A percentile compares a stretch with the other conserved stretches of the same genome.
Evolutionary conservation across 257 asterid species (phyloP).

Genomic region (Sherardia arvensis): DNA sequence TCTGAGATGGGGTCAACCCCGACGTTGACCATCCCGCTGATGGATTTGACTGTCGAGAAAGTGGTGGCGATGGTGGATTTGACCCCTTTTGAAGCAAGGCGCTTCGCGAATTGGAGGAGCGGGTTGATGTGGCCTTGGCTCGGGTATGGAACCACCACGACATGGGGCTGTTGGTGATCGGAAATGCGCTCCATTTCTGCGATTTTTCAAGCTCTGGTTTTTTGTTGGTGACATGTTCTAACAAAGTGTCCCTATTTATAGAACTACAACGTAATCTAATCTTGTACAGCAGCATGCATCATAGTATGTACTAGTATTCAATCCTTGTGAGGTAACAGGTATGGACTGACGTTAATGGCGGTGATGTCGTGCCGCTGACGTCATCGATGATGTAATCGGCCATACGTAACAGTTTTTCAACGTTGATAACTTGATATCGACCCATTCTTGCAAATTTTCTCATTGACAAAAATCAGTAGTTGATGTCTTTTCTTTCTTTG

Average conservation of each 20-base stretch:
- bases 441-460: too few relatives aligned
- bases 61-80: slow-evolving; percentile 56
- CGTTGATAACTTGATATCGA: not conserved
- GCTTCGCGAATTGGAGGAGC: slow-evolving; percentile 64
- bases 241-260: not conserved
- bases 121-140: slow-evolving; percentile 83
- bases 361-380: not conserved
- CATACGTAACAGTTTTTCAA: not conserved
- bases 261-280: not conserved
- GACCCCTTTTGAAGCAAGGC: slow-evolving; percentile 49
- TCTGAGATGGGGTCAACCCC: slow-evolving; percentile 48
- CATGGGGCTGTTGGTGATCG: slow-evolving; percentile 21
- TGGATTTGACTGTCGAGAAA: slow-evolving; percentile 30
- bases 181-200: not conserved
- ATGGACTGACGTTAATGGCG: not conserved
- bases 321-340: not conserved
- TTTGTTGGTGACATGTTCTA: not conserved
- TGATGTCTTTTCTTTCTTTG: not conserved
- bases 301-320: too few relatives aligned
- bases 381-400: not conserved
- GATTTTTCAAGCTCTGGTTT: not conserved
- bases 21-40: slow-evolving; percentile 22
- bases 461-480: too few relatives aligned
- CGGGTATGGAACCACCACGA: slow-evolving; percentile 53
- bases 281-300: not conserved